Conservation (phyloP, 208 protist genomes). For the Wallacemonas sp. region DNA sequence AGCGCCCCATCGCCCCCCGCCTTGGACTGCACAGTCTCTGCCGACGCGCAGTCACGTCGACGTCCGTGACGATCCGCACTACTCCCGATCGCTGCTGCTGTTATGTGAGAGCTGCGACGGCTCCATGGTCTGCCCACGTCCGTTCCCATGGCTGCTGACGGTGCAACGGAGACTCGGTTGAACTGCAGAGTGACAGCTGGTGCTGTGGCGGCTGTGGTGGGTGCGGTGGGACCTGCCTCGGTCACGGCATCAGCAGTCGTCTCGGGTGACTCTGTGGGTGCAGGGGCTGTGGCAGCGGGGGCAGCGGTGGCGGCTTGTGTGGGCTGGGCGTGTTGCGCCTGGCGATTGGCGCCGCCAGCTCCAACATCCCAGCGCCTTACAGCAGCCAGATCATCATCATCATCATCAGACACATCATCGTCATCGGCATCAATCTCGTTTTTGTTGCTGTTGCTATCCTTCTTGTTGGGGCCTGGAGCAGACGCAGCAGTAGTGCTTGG, state of each 20-base stretch:
- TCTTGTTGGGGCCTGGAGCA: neutral
- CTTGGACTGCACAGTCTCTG: neutral
- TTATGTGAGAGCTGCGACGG: no score
- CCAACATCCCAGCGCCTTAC: conserved; percentile 7
- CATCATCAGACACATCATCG: neutral
- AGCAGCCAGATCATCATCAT: neutral
- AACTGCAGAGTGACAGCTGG: neutral
- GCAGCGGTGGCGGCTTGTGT: neutral
- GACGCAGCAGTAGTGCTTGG: no score
- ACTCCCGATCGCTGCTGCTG: no score
- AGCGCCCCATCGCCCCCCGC: neutral
- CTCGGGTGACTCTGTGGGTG: no score
- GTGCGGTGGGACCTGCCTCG: neutral
- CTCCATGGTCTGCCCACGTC: neutral
- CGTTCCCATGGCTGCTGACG: neutral
- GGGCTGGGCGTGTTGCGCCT: neutral
- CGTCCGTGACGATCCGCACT: no score
- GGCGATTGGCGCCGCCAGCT: conserved; percentile 1
- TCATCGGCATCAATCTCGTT: neutral
- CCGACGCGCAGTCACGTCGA: no score
- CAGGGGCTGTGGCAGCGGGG: neutral
- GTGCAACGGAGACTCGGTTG: conserved; percentile 1
- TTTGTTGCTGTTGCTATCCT: neutral
- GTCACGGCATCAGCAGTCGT: no score
- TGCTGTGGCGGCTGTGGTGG: neutral